These are phyloP conservation scores for Cladophialophora psammophila DNA, from an alignment of 2,329 filamentous ascomycete species.

Conservation along the genomic window DNA sequence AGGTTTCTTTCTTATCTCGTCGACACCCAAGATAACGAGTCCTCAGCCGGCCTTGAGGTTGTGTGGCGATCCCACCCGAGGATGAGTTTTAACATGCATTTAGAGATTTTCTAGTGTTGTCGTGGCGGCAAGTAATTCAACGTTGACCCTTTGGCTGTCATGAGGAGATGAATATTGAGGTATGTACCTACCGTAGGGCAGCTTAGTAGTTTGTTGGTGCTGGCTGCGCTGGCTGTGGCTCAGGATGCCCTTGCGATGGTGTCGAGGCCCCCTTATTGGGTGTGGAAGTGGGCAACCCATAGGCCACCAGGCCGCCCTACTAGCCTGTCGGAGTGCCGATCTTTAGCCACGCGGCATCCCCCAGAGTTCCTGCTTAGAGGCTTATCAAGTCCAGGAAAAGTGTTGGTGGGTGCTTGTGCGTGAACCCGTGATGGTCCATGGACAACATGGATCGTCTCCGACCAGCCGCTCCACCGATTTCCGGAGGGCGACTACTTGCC, in stretches of 20 bases:
- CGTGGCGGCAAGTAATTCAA: background rate
- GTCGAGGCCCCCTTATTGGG: constrained; percentile 13
- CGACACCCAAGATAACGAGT: background rate
- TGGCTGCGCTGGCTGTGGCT: background rate
- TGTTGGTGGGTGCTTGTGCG: background rate
- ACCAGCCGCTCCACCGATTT: constrained; percentile 8
- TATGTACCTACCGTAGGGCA: background rate
- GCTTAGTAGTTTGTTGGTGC: no score
- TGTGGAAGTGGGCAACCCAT: background rate
- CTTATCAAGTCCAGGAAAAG: background rate
- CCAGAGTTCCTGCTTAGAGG: background rate
- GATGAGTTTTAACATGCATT: background rate
- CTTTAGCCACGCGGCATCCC: constrained; percentile 5
- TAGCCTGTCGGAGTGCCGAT: background rate
- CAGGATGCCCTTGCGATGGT: constrained; percentile 2
- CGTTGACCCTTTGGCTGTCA: background rate
- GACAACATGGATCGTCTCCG: background rate
- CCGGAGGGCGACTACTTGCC: background rate
- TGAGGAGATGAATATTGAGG: background rate
- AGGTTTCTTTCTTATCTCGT: constrained; percentile 1
- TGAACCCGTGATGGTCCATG: constrained; percentile 1
- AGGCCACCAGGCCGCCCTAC: constrained; percentile 5
- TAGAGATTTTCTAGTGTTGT: background rate
- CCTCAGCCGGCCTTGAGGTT: background rate
- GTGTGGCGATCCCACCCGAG: background rate